Base-by-base conservation (phyloP, 352 stramenopile genomes). In the Globisporangium lucens region DNA sequence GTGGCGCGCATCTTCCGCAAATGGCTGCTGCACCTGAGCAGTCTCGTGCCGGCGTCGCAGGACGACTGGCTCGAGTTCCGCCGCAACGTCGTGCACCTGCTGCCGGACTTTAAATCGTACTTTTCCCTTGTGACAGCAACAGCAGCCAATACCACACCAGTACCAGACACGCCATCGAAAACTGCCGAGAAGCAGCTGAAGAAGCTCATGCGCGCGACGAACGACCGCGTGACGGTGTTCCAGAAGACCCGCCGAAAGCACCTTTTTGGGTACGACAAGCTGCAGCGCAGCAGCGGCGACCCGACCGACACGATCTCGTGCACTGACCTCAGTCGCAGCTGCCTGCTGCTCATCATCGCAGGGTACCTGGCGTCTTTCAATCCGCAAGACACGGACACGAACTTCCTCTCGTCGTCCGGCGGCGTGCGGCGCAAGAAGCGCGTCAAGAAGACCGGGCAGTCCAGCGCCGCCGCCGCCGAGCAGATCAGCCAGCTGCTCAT, bases 311-410 rank as follows among this genome's bases (percentile, higher is more conserved):
- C 86, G 49, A 85, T 87, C 71, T 77, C 81, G n/a, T 85, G 73
- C 60, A 77, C 72, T 12, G 84, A 89, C 47, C 67, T 93, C 59
- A 90, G 77, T 41, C 76, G 75, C 13, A 89, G 83, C 61, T 90
- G 87, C 27, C 70, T 93, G 56, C 68, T 93, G 46, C 73, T 95
- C 49, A 75, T 95, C 29, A 66, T 95, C 51, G 87, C 87, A 24
- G 80, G 79, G 0, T 93, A 89, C 63, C 55, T 95, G 43, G 82
- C 87, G 20, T 93, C 85, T 10, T 95, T 95, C 66, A 95, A 90
- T 58, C 84, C 85, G 4, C 82, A 95, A 61, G 83, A 91, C 65
- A 83, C 75, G 0, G 87, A 95, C 73, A 65, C 75, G 17, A 76
- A 84, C 52, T 95, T 92, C 43, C 75, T 95, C 12, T 90, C 87